phyloP scores from a whole-genome alignment of 345 rosid genomes.

The Sonneratia caseolaris region DNA sequence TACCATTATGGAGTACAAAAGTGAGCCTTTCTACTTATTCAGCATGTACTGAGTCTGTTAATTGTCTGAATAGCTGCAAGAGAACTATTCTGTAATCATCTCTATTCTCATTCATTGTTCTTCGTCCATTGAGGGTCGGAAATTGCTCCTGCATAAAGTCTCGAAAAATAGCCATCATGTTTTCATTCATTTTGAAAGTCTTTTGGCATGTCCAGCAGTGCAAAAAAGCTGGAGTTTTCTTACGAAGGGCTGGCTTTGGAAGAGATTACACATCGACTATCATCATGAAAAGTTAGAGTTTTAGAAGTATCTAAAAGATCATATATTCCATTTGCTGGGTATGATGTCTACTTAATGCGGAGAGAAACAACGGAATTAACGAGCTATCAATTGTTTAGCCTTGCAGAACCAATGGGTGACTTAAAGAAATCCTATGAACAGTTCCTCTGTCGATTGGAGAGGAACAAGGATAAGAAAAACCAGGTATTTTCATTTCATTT shows the following conservation, averaged over 20 bases:
- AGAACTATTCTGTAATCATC: neutral
- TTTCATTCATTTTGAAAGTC: too few species aligned
- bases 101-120: too few species aligned
- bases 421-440: slow-evolving; percentile 73
- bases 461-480: slow-evolving; percentile 50
- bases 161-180: too few species aligned
- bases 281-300: neutral
- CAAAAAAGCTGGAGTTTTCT: too few species aligned
- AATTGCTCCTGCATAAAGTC: too few species aligned
- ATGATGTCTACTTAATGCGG: neutral
- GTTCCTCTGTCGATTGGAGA: slow-evolving; percentile 67
- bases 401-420: slow-evolving; percentile 81
- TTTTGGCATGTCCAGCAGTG: too few species aligned
- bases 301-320: neutral
- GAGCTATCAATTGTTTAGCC: slow-evolving; percentile 30
- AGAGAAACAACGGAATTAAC: neutral
- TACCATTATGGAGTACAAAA: slow-evolving; percentile 68
- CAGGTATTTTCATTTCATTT: slow-evolving; percentile 30
- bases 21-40: slow-evolving; percentile 29
- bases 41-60: neutral
- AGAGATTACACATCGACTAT: neutral
- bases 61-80: neutral
- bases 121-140: too few species aligned
- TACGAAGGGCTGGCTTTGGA: neutral
- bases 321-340: neutral